These are phyloP conservation scores for Syzygium aqueum DNA, from an alignment of 345 rosid species.

Conservation along the genomic window DNA sequence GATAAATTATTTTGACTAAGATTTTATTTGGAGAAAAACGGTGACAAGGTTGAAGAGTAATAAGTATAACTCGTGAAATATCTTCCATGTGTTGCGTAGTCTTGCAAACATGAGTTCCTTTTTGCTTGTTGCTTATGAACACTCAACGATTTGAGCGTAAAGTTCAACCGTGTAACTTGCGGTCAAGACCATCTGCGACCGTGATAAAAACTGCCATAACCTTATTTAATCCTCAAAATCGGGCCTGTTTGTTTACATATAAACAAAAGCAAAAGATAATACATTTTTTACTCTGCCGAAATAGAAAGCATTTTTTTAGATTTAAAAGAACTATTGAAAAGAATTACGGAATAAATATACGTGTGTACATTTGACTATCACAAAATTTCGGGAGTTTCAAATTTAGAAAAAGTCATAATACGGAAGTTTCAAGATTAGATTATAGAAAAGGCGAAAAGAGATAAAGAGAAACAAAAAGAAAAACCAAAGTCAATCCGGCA, in stretches of 20 bases:
- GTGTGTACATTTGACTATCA: background rate
- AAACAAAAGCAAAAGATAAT: background rate
- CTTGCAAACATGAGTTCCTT: background rate
- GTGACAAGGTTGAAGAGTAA: background rate
- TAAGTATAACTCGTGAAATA: background rate
- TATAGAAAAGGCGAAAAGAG: background rate
- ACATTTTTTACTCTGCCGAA: background rate
- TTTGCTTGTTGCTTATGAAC: background rate
- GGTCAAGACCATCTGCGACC: background rate
- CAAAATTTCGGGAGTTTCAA: background rate
- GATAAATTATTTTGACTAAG: background rate
- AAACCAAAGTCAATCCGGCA: background rate
- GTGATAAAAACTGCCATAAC: background rate
- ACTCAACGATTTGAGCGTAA: background rate
- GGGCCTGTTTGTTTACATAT: background rate
- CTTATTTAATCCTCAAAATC: background rate
- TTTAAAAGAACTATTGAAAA: background rate
- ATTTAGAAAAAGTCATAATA: too few relatives aligned
- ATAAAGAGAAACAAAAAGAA: background rate
- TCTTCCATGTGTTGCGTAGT: background rate
- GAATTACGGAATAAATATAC: background rate
- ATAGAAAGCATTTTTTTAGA: background rate
- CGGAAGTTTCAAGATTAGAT: background rate
- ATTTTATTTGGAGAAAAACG: background rate
- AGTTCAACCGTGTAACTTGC: background rate